These are phyloP conservation scores for Colletotrichum aenigma DNA, from an alignment of 2,329 filamentous ascomycete species.

Conservation along the genomic window DNA sequence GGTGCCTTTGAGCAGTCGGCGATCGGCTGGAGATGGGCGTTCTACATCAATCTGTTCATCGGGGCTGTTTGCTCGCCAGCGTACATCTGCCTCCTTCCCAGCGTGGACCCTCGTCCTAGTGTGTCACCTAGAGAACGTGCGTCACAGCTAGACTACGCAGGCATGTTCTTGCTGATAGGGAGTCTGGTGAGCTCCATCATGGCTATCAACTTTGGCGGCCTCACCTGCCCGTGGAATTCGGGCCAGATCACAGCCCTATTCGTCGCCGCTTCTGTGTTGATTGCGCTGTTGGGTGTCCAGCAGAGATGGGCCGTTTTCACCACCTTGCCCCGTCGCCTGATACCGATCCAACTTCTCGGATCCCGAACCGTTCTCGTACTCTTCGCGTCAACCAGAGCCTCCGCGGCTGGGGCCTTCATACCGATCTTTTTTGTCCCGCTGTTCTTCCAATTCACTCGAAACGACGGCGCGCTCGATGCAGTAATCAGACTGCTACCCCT, in stretches of 20 bases:
- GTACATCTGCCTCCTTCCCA: conserved; percentile 30
- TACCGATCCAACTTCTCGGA: not conserved
- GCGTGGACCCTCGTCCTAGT: conserved; percentile 21
- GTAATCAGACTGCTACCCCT: not conserved
- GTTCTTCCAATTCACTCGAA: not conserved
- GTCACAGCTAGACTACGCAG: conserved; percentile 47
- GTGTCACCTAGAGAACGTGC: conserved; percentile 29
- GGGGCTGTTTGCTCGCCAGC: conserved; percentile 34
- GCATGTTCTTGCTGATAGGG: conserved; percentile 44
- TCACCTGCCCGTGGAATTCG: conserved; percentile 49
- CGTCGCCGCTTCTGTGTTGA: conserved; percentile 41
- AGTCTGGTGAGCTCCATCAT: conserved; percentile 45
- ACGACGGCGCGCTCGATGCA: not conserved
- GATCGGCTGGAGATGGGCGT: conserved; percentile 45
- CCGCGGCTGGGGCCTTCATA: not conserved
- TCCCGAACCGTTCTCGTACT: not conserved
- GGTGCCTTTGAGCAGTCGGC: conserved; percentile 43
- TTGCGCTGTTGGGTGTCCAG: not conserved
- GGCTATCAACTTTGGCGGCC: conserved; percentile 55
- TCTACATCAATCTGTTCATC: conserved; percentile 58
- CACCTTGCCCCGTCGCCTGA: not conserved
- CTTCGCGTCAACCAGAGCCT: not conserved
- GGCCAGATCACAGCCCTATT: conserved; percentile 48
- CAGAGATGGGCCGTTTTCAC: conserved; percentile 16
- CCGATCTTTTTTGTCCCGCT: not conserved